A percentile compares a stretch with the other conserved stretches of the same genome.
Conservation (phyloP, 139 green algal species). For the Coccomyxa sp. region DNA sequence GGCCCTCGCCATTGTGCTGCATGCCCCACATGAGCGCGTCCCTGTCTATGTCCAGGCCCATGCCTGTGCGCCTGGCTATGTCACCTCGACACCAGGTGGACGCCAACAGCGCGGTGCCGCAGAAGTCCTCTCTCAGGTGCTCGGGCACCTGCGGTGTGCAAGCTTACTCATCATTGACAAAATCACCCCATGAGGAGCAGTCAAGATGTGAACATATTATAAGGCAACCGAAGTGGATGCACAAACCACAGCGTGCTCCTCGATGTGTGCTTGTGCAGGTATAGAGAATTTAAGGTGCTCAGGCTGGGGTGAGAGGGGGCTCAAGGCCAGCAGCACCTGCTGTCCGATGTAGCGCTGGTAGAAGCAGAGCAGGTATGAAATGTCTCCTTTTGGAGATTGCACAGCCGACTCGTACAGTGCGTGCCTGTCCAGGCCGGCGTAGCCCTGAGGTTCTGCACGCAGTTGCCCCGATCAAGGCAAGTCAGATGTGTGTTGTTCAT, state of each 20-base stretch:
- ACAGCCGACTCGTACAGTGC: constrained; percentile 12
- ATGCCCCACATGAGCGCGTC: constrained; percentile 33
- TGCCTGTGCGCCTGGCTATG: constrained; percentile 14
- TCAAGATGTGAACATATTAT: background rate
- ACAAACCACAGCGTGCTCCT: too few relatives aligned
- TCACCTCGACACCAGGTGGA: constrained; percentile 17
- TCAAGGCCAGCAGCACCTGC: constrained; percentile 8
- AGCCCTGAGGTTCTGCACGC: too few relatives aligned
- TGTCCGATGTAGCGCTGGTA: constrained; percentile 15
- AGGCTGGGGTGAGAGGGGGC: too few relatives aligned
- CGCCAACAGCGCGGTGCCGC: constrained; percentile 15
- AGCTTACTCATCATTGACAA: background rate
- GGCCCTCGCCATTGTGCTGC: constrained; percentile 6
- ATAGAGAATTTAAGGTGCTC: too few relatives aligned
- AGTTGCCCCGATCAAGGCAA: background rate
- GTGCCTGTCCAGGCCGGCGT: constrained; percentile 2
- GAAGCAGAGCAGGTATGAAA: constrained; percentile 20
- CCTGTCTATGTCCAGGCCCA: constrained; percentile 24
- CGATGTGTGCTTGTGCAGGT: too few relatives aligned
- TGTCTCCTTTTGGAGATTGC: constrained; percentile 21
- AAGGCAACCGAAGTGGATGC: background rate
- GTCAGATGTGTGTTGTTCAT: background rate
- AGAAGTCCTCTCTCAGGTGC: constrained; percentile 26
- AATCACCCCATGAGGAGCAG: background rate
- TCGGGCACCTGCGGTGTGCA: constrained; percentile 8